Percentiles rank a stretch among this genome's conserved stretches.
phyloP scores from a whole-genome alignment of 2,329 filamentous ascomycete genomes.

The Hypomyces rosellus region DNA sequence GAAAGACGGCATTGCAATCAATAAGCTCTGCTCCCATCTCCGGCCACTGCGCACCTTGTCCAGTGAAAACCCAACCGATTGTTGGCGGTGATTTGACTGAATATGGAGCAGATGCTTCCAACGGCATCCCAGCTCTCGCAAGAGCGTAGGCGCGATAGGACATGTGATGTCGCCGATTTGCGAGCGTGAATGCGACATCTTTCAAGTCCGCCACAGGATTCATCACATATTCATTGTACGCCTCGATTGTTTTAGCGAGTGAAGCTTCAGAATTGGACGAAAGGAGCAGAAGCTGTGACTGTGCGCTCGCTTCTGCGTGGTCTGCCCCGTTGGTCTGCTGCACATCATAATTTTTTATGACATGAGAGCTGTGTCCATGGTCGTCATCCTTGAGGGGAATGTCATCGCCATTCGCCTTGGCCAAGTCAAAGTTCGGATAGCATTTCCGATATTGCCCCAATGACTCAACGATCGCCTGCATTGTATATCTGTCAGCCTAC shows the following conservation, averaged over 20 bases:
- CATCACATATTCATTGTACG: neutral
- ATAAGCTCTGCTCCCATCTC: slow-evolving; percentile 23
- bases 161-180: slow-evolving; percentile 23
- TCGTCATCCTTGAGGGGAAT: neutral
- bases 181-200: slow-evolving; percentile 2
- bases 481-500: neutral
- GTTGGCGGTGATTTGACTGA: neutral
- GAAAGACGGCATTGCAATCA: slow-evolving; percentile 5
- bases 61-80: slow-evolving; percentile 24
- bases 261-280: neutral
- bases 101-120: neutral
- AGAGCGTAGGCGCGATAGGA: slow-evolving; percentile 21
- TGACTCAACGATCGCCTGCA: slow-evolving; percentile 3
- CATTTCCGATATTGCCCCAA: neutral
- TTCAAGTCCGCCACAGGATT: neutral
- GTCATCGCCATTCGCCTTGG: neutral
- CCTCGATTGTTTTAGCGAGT: neutral
- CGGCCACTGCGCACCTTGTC: slow-evolving; percentile 32
- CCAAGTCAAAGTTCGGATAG: neutral
- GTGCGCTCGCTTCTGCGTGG: too few relatives aligned
- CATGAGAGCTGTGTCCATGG: too few relatives aligned
- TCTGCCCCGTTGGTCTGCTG: too few relatives aligned
- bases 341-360: too few relatives aligned
- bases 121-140: neutral
- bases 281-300: neutral